Conservation (phyloP, 257 asterid species). For the Penstemon barbatus region DNA sequence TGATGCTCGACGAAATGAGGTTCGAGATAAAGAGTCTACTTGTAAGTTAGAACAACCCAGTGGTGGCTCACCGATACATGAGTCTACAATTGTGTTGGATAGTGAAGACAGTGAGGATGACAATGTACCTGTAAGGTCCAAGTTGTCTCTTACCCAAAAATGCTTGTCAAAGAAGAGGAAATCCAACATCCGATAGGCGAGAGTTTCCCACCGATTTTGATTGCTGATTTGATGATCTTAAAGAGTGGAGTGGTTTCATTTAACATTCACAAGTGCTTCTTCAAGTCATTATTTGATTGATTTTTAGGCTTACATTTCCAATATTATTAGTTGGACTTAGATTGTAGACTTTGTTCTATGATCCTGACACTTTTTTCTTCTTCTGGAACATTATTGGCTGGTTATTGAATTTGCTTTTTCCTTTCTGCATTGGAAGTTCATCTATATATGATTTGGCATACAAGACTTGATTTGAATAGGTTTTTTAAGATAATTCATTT, state of each 20-base stretch:
- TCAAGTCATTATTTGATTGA: background rate
- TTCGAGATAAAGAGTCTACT: conserved; percentile 16
- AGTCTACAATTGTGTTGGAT: conserved; percentile 63
- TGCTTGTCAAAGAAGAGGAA: conserved; percentile 53
- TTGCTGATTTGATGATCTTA: conserved; percentile 11
- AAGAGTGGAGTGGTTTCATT: background rate
- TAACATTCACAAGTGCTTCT: background rate
- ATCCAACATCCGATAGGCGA: conserved; percentile 23
- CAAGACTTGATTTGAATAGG: no score
- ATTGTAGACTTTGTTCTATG: no score
- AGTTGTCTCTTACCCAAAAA: conserved; percentile 49
- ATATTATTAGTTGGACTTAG: background rate
- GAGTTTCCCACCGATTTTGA: background rate
- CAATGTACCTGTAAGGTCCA: conserved; percentile 48
- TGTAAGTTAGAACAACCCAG: conserved; percentile 27
- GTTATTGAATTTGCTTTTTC: no score
- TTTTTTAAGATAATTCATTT: no score
- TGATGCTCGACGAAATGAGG: conserved; percentile 30
- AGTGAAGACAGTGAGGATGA: conserved; percentile 84
- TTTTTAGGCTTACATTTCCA: background rate
- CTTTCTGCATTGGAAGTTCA: no score
- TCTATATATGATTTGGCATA: no score
- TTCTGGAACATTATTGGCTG: no score
- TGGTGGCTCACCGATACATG: conserved; percentile 32
- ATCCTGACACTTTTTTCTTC: no score